Evolutionary conservation across 2,329 filamentous ascomycete species (phyloP), one percentile per base, ranked within the genome.

Genomic region (Teratosphaeria viscida): DNA sequence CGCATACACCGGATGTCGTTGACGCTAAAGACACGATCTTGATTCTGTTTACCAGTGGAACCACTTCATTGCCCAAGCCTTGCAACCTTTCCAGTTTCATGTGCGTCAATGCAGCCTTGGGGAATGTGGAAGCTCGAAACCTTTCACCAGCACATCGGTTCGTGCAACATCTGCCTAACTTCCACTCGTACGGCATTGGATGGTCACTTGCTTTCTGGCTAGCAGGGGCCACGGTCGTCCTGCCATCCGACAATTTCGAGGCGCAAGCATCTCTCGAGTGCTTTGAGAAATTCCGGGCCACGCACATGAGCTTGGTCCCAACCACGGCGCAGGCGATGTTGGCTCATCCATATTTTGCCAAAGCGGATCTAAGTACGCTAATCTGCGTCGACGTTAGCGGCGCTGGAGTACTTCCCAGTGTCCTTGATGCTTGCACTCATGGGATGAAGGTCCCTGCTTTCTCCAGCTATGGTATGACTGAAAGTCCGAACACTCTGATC

Each of bases 41-140:
- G 52, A 73, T 80, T 55, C 69, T 79, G 35, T 80, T 80, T 66
- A 80, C 78, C 23, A 79, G 77, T 62, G 78, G 78, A 23, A 81
- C 78, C n/a, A 79, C 77, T 0, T 77, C 76, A 5, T 66, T 73
- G 0, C 77, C 78, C 5, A 81, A 81, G 63, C 77, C 74, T 55
- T 79, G 77, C 59, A 70, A 71, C 14, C 73, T 78, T 61, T 76
- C 75, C 5, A 71, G 68, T 61, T 67, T 65, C 29, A 65, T 67
- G 62, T 71, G 73, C 63, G 62, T 68, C 34, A 78, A 77, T 59
- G 68, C 74, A 7, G 73, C 75, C 1, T 52, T 69, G 26, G 67
- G 64, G 12, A 65, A 66, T 49, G 66, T 62, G 57, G 65, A 68
- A 56, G 61, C 65, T 27, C 68, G 67, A 53, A 67, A 69, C 43